These are phyloP conservation scores for Diaporthe velutina DNA, from an alignment of 2,329 filamentous ascomycete genomes.

Conservation along the genomic window DNA sequence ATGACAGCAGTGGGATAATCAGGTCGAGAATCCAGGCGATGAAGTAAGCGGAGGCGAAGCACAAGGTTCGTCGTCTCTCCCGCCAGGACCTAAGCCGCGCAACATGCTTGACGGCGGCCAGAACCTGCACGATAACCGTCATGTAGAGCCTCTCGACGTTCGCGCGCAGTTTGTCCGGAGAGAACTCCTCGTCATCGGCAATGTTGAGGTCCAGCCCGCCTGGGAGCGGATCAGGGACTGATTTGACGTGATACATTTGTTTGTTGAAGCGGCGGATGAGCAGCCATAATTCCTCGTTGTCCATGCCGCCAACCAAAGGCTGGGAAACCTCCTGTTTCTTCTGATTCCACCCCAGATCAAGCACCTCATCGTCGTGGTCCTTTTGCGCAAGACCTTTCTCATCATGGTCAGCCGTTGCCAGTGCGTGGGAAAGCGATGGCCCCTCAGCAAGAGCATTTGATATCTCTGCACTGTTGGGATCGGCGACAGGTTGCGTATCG, in stretches of 20 bases:
- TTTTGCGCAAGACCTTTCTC: slow-evolving; percentile 61
- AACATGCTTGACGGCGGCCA: slow-evolving; percentile 79
- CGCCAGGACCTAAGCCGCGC: slow-evolving; percentile 83
- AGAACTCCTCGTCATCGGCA: slow-evolving; percentile 86
- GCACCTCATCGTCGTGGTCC: slow-evolving; percentile 67
- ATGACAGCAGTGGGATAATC: slow-evolving; percentile 72
- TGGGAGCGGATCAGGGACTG: slow-evolving; percentile 68
- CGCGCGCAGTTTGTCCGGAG: slow-evolving; percentile 83
- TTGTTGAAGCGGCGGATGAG: slow-evolving; percentile 82
- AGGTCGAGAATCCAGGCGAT: slow-evolving; percentile 80
- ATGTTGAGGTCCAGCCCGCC: slow-evolving; percentile 84
- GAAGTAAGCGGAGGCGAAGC: slow-evolving; percentile 68
- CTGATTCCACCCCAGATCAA: slow-evolving; percentile 79
- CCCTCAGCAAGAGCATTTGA: slow-evolving; percentile 45
- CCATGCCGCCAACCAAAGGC: slow-evolving; percentile 75
- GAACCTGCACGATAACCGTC: slow-evolving; percentile 77
- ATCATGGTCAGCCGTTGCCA: slow-evolving; percentile 57
- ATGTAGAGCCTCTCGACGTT: slow-evolving; percentile 87
- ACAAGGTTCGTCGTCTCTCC: slow-evolving; percentile 76
- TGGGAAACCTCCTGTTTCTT: slow-evolving; percentile 65
- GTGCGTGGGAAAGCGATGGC: slow-evolving; percentile 56
- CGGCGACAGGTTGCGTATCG: slow-evolving; percentile 47
- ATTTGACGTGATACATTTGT: slow-evolving; percentile 77
- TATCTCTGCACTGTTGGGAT: slow-evolving; percentile 44
- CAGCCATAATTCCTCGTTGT: slow-evolving; percentile 81